Evolutionary conservation across 2,329 filamentous ascomycete species (phyloP).

Genomic region (Fusarium algeriense): DNA sequence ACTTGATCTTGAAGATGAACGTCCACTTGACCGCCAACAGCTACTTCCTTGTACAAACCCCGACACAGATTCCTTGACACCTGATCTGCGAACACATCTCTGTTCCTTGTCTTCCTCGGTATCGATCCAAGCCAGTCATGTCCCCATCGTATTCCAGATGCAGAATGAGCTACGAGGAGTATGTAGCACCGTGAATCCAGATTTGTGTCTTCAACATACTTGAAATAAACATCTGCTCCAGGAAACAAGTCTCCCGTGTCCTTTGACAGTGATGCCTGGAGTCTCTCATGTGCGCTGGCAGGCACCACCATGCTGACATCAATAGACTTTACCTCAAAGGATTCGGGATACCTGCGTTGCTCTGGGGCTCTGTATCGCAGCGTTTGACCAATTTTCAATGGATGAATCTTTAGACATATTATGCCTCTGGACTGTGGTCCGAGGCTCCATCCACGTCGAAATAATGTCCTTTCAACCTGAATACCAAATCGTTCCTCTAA

Average conservation of each 20-base stretch:
- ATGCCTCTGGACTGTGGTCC: constrained; percentile 58
- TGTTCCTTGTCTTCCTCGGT: constrained; percentile 56
- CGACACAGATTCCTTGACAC: constrained; percentile 61
- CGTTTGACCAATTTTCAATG: constrained; percentile 50
- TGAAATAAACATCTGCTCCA: constrained; percentile 58
- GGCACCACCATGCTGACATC: constrained; percentile 67
- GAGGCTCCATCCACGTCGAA: constrained; percentile 63
- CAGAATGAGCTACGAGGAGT: constrained; percentile 67
- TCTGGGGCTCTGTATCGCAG: constrained; percentile 53
- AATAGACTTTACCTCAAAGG: constrained; percentile 58
- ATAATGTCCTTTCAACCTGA: constrained; percentile 58
- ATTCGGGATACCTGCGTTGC: constrained; percentile 39
- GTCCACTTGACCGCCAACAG: constrained; percentile 63
- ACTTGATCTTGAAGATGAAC: constrained; percentile 72
- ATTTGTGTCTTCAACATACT: constrained; percentile 63
- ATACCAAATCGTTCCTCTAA: constrained; percentile 65
- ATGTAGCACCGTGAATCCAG: constrained; percentile 66
- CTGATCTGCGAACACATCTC: constrained; percentile 51
- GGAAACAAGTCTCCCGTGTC: constrained; percentile 60
- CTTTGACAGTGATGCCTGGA: constrained; percentile 56
- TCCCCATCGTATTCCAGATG: constrained; percentile 60
- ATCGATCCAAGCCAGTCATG: constrained; percentile 58
- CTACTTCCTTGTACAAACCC: constrained; percentile 60
- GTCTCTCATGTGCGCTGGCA: constrained; percentile 53
- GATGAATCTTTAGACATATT: constrained; percentile 58